A percentile compares a stretch with the other conserved stretches of the same genome.
phyloP scores from a whole-genome alignment of 768 basidiomycete genomes.

The Tricholoma sp. region DNA sequence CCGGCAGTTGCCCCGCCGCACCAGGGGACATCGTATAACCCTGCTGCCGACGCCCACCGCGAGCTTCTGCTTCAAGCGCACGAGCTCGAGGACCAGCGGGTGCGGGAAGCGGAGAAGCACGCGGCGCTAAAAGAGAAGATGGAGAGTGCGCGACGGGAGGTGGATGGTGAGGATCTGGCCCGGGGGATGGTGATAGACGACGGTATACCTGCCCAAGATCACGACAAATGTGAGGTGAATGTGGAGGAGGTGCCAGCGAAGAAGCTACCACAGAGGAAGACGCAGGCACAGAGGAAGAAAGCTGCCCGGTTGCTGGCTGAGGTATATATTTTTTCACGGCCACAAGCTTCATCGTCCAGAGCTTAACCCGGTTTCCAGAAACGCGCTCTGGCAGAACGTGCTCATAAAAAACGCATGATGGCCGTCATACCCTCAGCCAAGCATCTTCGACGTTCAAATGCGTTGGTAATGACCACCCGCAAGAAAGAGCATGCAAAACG shows the following conservation, averaged over 20 bases:
- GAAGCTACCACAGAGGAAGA: slow-evolving; percentile 39
- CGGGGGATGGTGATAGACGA: slow-evolving; percentile 65
- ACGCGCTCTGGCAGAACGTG: slow-evolving; percentile 55
- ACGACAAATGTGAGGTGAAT: slow-evolving; percentile 30
- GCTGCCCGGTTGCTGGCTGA: slow-evolving; percentile 60
- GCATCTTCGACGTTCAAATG: slow-evolving; percentile 38
- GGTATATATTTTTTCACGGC: slow-evolving; percentile 38
- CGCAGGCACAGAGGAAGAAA: slow-evolving; percentile 54
- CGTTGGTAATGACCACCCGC: slow-evolving; percentile 31
- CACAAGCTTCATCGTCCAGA: background rate
- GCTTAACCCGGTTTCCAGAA: slow-evolving; percentile 36
- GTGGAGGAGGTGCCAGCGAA: slow-evolving; percentile 29
- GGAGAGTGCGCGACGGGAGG: slow-evolving; percentile 38
- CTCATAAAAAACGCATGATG: slow-evolving; percentile 54
- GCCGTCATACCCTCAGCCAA: slow-evolving; percentile 55
- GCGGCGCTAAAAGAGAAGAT: slow-evolving; percentile 52
- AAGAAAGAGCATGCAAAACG: slow-evolving; percentile 40
- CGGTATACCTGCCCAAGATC: slow-evolving; percentile 24
- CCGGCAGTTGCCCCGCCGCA: slow-evolving; percentile 71
- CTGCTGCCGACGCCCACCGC: slow-evolving; percentile 65
- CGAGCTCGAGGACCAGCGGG: slow-evolving; percentile 54
- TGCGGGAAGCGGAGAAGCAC: slow-evolving; percentile 48
- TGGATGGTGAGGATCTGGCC: slow-evolving; percentile 31
- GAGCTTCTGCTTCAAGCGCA: slow-evolving; percentile 66
- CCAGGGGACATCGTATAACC: slow-evolving; percentile 87